A percentile compares a stretch with the other conserved stretches of the same genome.
These are phyloP conservation scores for Colletotrichum viniferum DNA, from an alignment of 2,329 filamentous ascomycete species.

Conservation along the genomic window DNA sequence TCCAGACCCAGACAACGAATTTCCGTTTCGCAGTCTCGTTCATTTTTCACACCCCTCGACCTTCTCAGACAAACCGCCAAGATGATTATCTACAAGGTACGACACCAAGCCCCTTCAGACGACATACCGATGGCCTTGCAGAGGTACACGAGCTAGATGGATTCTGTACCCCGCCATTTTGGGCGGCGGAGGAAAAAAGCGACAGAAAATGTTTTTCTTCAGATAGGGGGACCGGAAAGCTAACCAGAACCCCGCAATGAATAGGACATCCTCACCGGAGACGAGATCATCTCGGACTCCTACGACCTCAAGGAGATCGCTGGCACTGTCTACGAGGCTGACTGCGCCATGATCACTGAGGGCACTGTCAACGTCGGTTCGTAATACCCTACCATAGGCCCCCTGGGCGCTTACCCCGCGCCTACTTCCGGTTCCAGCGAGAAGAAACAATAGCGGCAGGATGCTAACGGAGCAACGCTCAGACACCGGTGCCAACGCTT, in stretches of 20 bases:
- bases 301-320: conserved; percentile 84
- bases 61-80: conserved; percentile 49
- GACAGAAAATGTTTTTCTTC: not conserved
- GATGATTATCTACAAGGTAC: conserved; percentile 78
- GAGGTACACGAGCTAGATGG: not conserved
- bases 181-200: not conserved
- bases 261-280: conserved; percentile 86
- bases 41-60: conserved; percentile 32
- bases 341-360: conserved; percentile 89
- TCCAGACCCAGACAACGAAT: conserved; percentile 20
- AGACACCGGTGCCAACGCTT: conserved; percentile 96
- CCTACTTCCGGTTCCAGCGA: not conserved
- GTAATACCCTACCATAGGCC: conserved; percentile 35
- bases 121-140: not conserved
- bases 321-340: conserved; percentile 83
- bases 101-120: conserved; percentile 22
- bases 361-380: conserved; percentile 75
- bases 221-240: not conserved
- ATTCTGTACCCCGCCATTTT: conserved; percentile 10
- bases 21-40: conserved; percentile 24
- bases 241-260: conserved; percentile 30
- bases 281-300: conserved; percentile 97
- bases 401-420: not conserved
- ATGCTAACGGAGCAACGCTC: not conserved
- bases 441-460: not conserved